These are phyloP conservation scores for Moelleriella libera DNA, from an alignment of 2,329 filamentous ascomycete species.

Conservation along the genomic window DNA sequence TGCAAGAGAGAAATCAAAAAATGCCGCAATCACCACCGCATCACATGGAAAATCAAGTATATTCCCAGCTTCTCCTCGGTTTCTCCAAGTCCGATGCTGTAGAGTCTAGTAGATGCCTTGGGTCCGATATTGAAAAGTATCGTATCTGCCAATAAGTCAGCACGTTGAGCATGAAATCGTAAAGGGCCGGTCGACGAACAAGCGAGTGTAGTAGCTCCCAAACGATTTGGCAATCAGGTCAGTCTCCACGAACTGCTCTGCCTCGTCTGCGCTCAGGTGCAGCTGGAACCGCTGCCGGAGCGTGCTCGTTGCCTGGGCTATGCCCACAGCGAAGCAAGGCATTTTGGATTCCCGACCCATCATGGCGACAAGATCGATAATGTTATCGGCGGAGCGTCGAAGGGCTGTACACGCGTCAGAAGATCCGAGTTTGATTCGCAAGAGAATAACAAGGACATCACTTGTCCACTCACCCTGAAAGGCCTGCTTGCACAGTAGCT, in stretches of 20 bases:
- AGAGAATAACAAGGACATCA: background rate
- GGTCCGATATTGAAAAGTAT: constrained; percentile 78
- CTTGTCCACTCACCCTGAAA: constrained; percentile 52
- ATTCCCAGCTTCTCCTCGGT: background rate
- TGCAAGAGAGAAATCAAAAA: constrained; percentile 1
- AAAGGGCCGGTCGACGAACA: constrained; percentile 37
- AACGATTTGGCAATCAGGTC: constrained; percentile 69
- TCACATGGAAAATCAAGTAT: background rate
- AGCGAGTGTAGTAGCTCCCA: constrained; percentile 75
- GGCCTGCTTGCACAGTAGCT: constrained; percentile 65
- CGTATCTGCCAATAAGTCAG: constrained; percentile 39
- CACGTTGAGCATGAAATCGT: background rate
- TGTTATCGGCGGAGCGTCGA: constrained; percentile 62
- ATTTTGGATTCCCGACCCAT: constrained; percentile 76
- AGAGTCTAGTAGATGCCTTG: constrained; percentile 63
- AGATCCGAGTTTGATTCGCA: background rate
- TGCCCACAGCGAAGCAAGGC: constrained; percentile 67
- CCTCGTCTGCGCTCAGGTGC: constrained; percentile 70
- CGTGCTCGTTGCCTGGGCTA: constrained; percentile 54
- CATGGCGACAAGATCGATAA: constrained; percentile 70
- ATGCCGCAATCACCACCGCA: background rate
- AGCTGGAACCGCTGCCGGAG: constrained; percentile 66
- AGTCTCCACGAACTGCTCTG: constrained; percentile 66
- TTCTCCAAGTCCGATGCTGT: background rate
- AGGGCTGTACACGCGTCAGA: constrained; percentile 35